Evolutionary conservation across 768 basidiomycete genomes (phyloP).

Genomic region (Amanita subjunquillea): DNA sequence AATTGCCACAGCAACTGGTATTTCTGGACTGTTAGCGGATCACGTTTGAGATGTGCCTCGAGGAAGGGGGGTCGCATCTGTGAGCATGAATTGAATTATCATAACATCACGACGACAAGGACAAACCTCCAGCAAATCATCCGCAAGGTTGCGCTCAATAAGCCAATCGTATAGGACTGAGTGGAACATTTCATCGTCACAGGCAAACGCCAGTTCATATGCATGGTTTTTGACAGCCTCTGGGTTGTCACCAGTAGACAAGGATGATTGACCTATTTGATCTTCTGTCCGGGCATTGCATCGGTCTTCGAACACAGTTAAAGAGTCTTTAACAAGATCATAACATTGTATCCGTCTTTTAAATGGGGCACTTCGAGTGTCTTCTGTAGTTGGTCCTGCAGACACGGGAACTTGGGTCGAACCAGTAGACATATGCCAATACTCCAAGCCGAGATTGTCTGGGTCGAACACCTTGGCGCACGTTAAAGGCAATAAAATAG

Average conservation of each 20-base stretch:
- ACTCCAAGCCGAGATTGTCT: conserved; percentile 64
- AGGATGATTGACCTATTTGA: conserved; percentile 9
- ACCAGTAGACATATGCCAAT: conserved; percentile 37
- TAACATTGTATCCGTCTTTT: conserved; percentile 57
- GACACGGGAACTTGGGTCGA: conserved; percentile 40
- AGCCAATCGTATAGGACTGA: conserved; percentile 94
- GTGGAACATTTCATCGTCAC: conserved; percentile 90
- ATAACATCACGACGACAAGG: neutral
- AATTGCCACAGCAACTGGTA: conserved; percentile 93
- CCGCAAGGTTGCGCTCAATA: conserved; percentile 65
- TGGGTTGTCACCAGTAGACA: conserved; percentile 34
- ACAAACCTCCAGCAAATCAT: conserved; percentile 82
- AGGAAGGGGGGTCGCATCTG: conserved; percentile 84
- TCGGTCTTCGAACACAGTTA: conserved; percentile 70
- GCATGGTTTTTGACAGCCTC: conserved; percentile 76
- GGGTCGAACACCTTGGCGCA: conserved; percentile 76
- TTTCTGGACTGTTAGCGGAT: conserved; percentile 72
- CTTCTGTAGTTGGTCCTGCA: conserved; percentile 46
- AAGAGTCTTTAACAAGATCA: conserved; percentile 71
- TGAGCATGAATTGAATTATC: neutral
- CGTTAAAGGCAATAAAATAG: conserved; percentile 73
- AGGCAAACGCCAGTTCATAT: conserved; percentile 76
- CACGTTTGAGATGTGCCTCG: conserved; percentile 77
- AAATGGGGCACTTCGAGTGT: conserved; percentile 7
- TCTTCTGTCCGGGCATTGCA: conserved; percentile 19